Evolutionary conservation across 2,329 filamentous ascomycete species (phyloP).

Genomic region (Aspergillus sp.): DNA sequence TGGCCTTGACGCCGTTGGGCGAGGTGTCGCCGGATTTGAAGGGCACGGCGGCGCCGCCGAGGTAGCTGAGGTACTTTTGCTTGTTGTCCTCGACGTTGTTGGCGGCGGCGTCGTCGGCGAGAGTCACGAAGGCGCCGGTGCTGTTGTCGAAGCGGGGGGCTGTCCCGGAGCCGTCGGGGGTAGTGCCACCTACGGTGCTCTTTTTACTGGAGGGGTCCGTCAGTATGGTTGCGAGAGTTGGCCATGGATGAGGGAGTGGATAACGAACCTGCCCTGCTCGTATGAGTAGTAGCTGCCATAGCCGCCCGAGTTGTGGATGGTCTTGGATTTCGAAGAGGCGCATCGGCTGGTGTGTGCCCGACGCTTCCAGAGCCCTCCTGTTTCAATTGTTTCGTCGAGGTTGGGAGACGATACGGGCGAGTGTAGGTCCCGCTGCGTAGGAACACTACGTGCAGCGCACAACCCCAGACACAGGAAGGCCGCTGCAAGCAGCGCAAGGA

Average conservation of each 20-base stretch:
- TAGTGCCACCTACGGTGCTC: constrained; percentile 7
- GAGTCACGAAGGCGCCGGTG: neutral
- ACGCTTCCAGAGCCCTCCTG: neutral
- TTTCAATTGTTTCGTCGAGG: neutral
- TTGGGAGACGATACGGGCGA: neutral
- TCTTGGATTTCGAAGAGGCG: neutral
- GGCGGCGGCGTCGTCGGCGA: neutral
- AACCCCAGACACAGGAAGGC: neutral
- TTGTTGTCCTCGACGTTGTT: neutral
- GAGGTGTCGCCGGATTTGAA: neutral
- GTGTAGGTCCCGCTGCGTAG: neutral
- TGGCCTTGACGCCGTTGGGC: neutral
- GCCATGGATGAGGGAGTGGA: neutral
- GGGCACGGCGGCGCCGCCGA: constrained; percentile 4
- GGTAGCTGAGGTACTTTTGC: constrained; percentile 4
- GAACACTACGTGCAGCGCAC: neutral
- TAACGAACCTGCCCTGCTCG: neutral
- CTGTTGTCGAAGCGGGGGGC: constrained; percentile 6
- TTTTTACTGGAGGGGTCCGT: neutral
- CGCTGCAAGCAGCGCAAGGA: neutral
- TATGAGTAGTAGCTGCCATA: constrained; percentile 1
- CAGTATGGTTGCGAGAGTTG: neutral
- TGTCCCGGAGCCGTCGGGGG: constrained; percentile 7
- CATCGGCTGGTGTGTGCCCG: neutral
- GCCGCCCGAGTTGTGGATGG: neutral